These are phyloP conservation scores for Debaryomyces sp. DNA, from an alignment of 1,139 yeast species.

Conservation along the genomic window DNA sequence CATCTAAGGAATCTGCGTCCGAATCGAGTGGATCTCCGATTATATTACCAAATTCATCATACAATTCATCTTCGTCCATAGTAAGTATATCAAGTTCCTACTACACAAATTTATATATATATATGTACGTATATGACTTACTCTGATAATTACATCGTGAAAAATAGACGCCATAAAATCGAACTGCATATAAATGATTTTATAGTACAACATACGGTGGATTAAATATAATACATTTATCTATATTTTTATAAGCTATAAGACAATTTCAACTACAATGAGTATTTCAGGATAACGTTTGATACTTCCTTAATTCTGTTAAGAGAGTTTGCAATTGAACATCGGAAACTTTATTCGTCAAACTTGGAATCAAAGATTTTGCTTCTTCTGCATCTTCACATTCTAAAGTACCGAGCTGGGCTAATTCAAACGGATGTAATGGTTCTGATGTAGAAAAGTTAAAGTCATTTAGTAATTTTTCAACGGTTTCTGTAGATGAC, in stretches of 20 bases:
- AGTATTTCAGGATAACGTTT: constrained; percentile 37
- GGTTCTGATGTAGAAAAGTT: constrained; percentile 59
- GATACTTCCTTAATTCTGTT: constrained; percentile 78
- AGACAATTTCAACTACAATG: background rate
- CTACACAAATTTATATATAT: background rate
- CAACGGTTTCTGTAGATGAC: constrained; percentile 92
- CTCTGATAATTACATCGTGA: constrained; percentile 4
- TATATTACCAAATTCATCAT: constrained; percentile 84
- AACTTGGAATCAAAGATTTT: constrained; percentile 87
- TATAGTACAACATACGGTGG: background rate
- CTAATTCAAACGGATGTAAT: constrained; percentile 93
- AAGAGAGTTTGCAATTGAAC: constrained; percentile 84
- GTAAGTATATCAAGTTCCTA: background rate
- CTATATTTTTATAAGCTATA: constrained; percentile 4
- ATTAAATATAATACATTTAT: constrained; percentile 7
- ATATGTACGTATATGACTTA: background rate
- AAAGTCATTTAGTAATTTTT: constrained; percentile 72
- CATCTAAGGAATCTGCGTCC: constrained; percentile 39
- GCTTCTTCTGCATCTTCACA: constrained; percentile 99
- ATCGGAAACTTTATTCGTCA: constrained; percentile 77
- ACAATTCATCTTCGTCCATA: constrained; percentile 49
- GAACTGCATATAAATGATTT: constrained; percentile 1
- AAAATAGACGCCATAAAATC: constrained; percentile 1
- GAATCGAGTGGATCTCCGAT: constrained; percentile 56
- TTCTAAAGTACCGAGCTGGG: constrained; percentile 90